Evolutionary conservation across 805 yeast genomes (phyloP).

Genomic region (Saturnispora mendoncae): DNA sequence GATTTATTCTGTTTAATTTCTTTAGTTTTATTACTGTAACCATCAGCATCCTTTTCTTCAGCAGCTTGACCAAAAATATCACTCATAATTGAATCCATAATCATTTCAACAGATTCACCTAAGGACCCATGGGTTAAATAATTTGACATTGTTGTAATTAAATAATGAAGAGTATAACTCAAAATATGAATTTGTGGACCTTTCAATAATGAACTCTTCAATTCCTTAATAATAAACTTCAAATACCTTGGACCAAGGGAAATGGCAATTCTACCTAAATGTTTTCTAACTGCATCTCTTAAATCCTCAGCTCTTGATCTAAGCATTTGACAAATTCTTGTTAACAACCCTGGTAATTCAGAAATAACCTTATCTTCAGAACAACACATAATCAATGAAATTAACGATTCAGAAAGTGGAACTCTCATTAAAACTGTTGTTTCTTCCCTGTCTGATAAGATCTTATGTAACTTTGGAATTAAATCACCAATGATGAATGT

Average conservation of each 20-base stretch:
- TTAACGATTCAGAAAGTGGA: slow-evolving; percentile 74
- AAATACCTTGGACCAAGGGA: slow-evolving; percentile 68
- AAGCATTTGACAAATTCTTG: slow-evolving; percentile 81
- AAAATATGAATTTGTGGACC: slow-evolving; percentile 93
- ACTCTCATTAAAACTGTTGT: slow-evolving; percentile 69
- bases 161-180: slow-evolving; percentile 75
- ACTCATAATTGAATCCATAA: slow-evolving; percentile 77
- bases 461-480: slow-evolving; percentile 51
- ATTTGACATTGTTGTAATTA: slow-evolving; percentile 43
- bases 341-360: slow-evolving; percentile 72
- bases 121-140: slow-evolving; percentile 58
- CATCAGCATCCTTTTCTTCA: slow-evolving; percentile 91
- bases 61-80: slow-evolving; percentile 89
- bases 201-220: slow-evolving; percentile 66
- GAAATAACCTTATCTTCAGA: slow-evolving; percentile 44
- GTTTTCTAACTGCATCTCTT: slow-evolving; percentile 77
- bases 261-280: slow-evolving; percentile 54
- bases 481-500: slow-evolving; percentile 46
- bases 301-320: slow-evolving; percentile 79
- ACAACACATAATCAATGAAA: slow-evolving; percentile 56
- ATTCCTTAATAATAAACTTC: slow-evolving; percentile 66
- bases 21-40: slow-evolving; percentile 73
- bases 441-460: slow-evolving; percentile 60
- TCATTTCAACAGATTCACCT: slow-evolving; percentile 49
- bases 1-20: slow-evolving; percentile 88